Evolutionary conservation across 768 basidiomycete genomes (phyloP), one percentile per base, ranked within the genome.

Genomic region (Lactarius hatsudake): DNA sequence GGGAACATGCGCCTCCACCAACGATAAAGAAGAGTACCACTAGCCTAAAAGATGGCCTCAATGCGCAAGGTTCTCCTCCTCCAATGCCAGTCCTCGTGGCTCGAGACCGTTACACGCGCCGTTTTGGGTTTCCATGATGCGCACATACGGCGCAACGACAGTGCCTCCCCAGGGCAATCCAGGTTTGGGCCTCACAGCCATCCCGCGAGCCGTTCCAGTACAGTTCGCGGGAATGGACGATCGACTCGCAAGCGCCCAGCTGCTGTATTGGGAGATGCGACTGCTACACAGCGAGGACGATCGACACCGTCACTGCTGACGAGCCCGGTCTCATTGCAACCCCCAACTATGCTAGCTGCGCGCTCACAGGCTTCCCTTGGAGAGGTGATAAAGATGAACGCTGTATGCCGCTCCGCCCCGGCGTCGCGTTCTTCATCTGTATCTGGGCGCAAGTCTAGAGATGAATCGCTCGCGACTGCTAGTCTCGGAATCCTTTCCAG

Each of bases 371-470:
- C 76, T 38, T 78, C 78, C 30, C 76, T 75, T 43, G 76, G 78
- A 1, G 72, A 76, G 18, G 81, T 91, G 6, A 81, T 80, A 20
- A 79, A 79, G 34, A 84, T 84, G 40, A 79, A 80, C 36, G 90
- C 91, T 34, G 78, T 86, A 55, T 91, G 90, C 73, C 79, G 85
- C 61, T 90, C 89, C 71, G 87, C 89, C 5, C 89, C 90, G 4
- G 82, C 81, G 5, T 90, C 88, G 56, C 81, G 89, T 2, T 78
- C 84, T 0, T 79, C 80, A 12, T 90, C 88, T 8, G 76, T 76
- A 20, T 77, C 73, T 10, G 28, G 67, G 36, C 65, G 55, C 28
- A 61, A 59, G 51, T 57, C 32, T 13, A 69, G 59, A 5, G 61
- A 62, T 4, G 56, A 69, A 26, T 69, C 69, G 10, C 65, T 36